phyloP scores from a whole-genome alignment of 352 stramenopile genomes.

The Elongisporangium anandrum region DNA sequence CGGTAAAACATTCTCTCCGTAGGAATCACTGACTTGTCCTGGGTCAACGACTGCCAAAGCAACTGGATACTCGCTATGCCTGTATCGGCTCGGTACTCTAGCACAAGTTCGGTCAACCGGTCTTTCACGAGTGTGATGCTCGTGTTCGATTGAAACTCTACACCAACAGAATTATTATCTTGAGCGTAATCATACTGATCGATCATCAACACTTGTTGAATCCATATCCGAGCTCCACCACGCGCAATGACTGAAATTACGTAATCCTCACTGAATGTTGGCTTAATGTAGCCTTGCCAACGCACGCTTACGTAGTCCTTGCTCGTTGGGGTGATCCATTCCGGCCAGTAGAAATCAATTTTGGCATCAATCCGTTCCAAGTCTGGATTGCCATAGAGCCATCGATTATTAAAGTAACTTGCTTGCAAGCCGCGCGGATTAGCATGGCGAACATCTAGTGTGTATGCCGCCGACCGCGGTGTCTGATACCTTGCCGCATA shows the following conservation, averaged over 20 bases:
- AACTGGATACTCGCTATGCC: slow-evolving; percentile 82
- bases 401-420: slow-evolving; percentile 96
- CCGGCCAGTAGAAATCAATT: slow-evolving; percentile 92
- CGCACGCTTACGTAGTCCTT: slow-evolving; percentile 94
- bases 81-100: slow-evolving; percentile 93
- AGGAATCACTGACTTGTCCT: slow-evolving; percentile 86
- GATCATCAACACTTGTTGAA: slow-evolving; percentile 38
- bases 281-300: slow-evolving; percentile 92
- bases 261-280: slow-evolving; percentile 87
- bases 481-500: slow-evolving; percentile 90
- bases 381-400: slow-evolving; percentile 86
- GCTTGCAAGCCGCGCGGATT: slow-evolving; percentile 80
- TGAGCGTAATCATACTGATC: slow-evolving; percentile 52
- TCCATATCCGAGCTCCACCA: slow-evolving; percentile 88
- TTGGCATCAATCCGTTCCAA: slow-evolving; percentile 81
- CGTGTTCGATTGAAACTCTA: slow-evolving; percentile 33
- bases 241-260: slow-evolving; percentile 86
- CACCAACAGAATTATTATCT: slow-evolving; percentile 16
- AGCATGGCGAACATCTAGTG: slow-evolving; percentile 74
- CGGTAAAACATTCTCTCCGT: slow-evolving; percentile 84
- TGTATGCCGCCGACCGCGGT: slow-evolving; percentile 83
- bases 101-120: slow-evolving; percentile 76
- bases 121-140: slow-evolving; percentile 63
- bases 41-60: slow-evolving; percentile 85
- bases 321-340: slow-evolving; percentile 87